phyloP scores from a whole-genome alignment of 2,329 filamentous ascomycete species.

The Aspergillus brasiliensis region DNA sequence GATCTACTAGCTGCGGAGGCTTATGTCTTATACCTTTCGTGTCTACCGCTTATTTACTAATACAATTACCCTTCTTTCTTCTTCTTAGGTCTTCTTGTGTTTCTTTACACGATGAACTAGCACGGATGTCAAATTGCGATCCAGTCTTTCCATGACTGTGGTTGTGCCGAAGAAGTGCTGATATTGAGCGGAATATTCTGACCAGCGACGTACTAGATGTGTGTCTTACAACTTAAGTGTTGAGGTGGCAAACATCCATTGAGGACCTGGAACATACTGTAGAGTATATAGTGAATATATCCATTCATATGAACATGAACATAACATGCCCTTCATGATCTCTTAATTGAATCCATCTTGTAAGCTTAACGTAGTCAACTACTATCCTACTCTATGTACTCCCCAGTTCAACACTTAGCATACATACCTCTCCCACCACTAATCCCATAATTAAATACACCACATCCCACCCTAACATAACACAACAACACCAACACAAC shows the following conservation, averaged over 20 bases:
- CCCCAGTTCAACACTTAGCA: no score
- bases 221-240: conserved; percentile 35
- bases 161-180: conserved; percentile 99
- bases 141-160: conserved; percentile 75
- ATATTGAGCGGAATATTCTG: conserved; percentile 55
- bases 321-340: no score
- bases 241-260: conserved; percentile 48
- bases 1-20: conserved; percentile 28
- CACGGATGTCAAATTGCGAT: conserved; percentile 99
- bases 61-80: conserved; percentile 22
- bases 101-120: conserved; percentile 49
- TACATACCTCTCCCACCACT: no score
- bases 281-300: no score
- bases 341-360: no score
- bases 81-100: not conserved
- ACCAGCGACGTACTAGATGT: conserved; percentile 49
- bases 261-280: conserved; percentile 45
- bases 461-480: no score
- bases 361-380: no score
- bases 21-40: conserved; percentile 30
- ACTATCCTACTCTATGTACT: no score
- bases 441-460: no score
- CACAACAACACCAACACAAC: no score
- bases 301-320: no score
- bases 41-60: conserved; percentile 32